Conservation (phyloP, 805 yeast genomes). For the Saccharomycopsis sp. region DNA sequence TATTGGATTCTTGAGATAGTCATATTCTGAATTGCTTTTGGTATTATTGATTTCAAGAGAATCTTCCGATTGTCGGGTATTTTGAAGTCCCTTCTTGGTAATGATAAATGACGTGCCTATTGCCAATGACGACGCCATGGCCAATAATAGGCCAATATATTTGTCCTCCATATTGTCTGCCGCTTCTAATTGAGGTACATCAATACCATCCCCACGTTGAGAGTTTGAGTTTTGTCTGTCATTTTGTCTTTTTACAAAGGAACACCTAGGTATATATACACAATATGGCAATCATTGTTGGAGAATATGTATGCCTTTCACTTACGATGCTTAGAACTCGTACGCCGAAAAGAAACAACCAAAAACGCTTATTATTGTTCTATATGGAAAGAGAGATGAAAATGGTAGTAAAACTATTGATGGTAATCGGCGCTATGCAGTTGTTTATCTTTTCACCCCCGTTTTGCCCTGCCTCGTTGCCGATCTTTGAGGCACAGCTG, state of each 20-base stretch:
- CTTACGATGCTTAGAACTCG: background rate
- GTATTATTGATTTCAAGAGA: conserved; percentile 43
- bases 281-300: background rate
- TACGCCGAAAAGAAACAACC: background rate
- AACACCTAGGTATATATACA: background rate
- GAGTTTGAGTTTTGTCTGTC: background rate
- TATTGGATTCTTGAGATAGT: conserved; percentile 70
- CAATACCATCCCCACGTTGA: background rate
- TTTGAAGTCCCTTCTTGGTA: conserved; percentile 76
- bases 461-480: too few relatives aligned
- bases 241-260: background rate
- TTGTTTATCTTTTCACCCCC: background rate
- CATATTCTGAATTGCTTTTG: background rate
- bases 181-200: too few relatives aligned
- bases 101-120: conserved; percentile 87
- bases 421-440: background rate
- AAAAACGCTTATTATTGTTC: background rate
- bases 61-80: conserved; percentile 43
- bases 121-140: conserved; percentile 80
- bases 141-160: conserved; percentile 82
- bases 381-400: background rate
- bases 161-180: conserved; percentile 68
- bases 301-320: background rate
- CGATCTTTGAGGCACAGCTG: too few relatives aligned
- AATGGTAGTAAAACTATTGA: background rate